Conservation (phyloP, 306 rosid genomes). For the Cucumis hystrix region DNA sequence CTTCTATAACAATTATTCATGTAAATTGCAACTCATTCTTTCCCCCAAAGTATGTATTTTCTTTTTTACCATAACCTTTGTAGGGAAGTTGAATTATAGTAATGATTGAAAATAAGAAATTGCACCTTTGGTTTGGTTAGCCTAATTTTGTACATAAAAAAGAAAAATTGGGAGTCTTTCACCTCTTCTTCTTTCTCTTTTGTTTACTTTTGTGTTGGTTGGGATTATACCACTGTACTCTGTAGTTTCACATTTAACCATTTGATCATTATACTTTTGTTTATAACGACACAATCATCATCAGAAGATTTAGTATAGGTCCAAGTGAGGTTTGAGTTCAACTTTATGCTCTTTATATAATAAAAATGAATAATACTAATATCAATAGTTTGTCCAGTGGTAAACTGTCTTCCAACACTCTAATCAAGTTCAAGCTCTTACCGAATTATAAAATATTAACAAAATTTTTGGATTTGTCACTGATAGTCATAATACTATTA, state of each 20-base stretch:
- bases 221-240: not conserved
- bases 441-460: too few species aligned
- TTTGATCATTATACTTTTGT: not conserved
- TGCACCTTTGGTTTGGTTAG: not conserved
- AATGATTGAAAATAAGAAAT: slow-evolving; percentile 27
- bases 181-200: not conserved
- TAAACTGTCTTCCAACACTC: too few species aligned
- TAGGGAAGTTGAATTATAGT: slow-evolving; percentile 33
- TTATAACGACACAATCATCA: not conserved
- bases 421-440: too few species aligned
- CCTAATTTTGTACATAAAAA: not conserved
- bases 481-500: too few species aligned
- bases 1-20: slow-evolving; percentile 38
- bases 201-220: not conserved
- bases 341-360: too few species aligned
- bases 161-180: not conserved
- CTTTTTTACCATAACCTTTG: slow-evolving; percentile 12
- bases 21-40: slow-evolving; percentile 36
- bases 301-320: too few species aligned
- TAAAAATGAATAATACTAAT: too few species aligned
- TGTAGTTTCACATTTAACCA: not conserved
- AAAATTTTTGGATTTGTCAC: too few species aligned
- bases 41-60: slow-evolving; percentile 10
- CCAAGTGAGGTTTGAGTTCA: too few species aligned
- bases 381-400: too few species aligned